phyloP scores from a whole-genome alignment of 345 rosid species.

The Streptanthus diversifolius region DNA sequence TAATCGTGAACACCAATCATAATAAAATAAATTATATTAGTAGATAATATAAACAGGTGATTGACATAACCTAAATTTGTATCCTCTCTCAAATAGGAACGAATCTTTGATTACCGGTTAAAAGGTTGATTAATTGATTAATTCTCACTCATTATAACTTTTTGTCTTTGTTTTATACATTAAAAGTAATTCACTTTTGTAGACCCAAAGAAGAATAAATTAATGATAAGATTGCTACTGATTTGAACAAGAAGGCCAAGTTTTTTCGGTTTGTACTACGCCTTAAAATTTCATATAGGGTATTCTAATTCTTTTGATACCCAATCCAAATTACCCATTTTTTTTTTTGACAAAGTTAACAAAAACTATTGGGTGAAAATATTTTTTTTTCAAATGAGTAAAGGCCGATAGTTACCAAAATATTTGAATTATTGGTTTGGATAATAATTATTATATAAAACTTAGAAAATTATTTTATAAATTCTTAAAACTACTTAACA shows the following conservation, averaged over 20 bases:
- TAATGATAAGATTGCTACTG: background rate
- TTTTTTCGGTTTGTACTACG: background rate
- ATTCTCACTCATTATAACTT: background rate
- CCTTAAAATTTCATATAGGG: no score
- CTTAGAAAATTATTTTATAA: no score
- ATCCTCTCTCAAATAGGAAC: constrained; percentile 3
- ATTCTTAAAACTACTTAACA: no score
- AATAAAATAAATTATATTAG: background rate
- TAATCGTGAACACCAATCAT: constrained; percentile 33
- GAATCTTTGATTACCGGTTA: background rate
- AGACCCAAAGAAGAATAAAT: background rate
- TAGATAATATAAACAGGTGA: background rate
- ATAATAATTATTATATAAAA: no score
- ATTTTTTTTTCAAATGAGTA: no score
- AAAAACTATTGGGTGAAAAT: no score
- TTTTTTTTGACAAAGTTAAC: no score
- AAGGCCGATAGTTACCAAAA: no score
- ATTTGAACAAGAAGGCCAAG: background rate
- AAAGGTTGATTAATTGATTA: background rate
- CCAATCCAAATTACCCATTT: no score
- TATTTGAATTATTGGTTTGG: no score
- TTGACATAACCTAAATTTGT: background rate
- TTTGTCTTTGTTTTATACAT: background rate
- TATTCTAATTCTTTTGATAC: no score
- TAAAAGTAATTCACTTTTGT: background rate